Evolutionary conservation across 2,329 filamentous ascomycete species (phyloP).

Genomic region (Fusarium lyarnte): DNA sequence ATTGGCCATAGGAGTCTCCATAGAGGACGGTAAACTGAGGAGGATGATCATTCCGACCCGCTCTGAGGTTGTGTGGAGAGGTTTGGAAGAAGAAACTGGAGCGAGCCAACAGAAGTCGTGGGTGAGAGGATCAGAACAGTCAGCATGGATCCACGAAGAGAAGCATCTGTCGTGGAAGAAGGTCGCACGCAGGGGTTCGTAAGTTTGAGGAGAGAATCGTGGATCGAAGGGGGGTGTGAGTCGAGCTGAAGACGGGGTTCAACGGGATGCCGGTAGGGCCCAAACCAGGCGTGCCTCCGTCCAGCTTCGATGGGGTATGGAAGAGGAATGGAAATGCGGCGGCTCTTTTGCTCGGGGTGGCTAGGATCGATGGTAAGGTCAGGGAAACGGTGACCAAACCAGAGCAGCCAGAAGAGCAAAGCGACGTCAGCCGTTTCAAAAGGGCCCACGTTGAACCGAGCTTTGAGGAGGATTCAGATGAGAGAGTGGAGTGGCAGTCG

Average conservation of each 20-base stretch:
- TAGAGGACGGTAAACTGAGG: conserved; percentile 46
- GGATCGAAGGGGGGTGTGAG: conserved; percentile 41
- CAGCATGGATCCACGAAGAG: conserved; percentile 41
- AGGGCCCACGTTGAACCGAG: conserved; percentile 30
- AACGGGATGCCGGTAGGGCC: conserved; percentile 27
- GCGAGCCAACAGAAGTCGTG: conserved; percentile 39
- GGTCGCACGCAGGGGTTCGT: conserved; percentile 36
- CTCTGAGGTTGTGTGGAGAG: conserved; percentile 46
- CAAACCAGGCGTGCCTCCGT: conserved; percentile 28
- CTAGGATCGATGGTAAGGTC: conserved; percentile 39
- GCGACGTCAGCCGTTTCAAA: conserved; percentile 40
- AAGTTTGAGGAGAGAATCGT: conserved; percentile 32
- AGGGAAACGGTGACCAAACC: conserved; percentile 27
- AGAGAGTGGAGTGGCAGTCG: conserved; percentile 27
- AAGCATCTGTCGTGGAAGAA: conserved; percentile 35
- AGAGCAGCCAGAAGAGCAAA: conserved; percentile 3
- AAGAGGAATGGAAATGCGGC: conserved; percentile 43
- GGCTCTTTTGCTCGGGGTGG: conserved; percentile 44
- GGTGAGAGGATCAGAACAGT: conserved; percentile 37
- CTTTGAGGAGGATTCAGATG: conserved; percentile 11
- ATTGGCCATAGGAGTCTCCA: conserved; percentile 46
- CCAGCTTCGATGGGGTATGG: conserved; percentile 39
- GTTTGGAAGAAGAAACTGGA: conserved; percentile 36
- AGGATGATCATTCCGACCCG: conserved; percentile 51
- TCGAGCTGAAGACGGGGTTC: conserved; percentile 30